Percentiles rank a stretch among this genome's conserved stretches.
phyloP scores from a whole-genome alignment of 768 basidiomycete genomes.

The Psilocybe cubensis region DNA sequence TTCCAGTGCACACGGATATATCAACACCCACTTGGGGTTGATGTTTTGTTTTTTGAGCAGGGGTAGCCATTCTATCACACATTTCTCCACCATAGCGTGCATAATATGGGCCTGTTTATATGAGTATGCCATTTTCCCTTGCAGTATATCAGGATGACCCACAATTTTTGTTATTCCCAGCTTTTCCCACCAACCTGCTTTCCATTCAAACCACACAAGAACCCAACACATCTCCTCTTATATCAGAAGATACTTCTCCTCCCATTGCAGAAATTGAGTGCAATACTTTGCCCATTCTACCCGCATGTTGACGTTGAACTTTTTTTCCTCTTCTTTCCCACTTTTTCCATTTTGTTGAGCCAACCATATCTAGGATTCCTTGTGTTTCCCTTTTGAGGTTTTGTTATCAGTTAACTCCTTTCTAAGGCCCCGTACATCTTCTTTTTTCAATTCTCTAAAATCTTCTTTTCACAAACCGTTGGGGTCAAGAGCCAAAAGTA shows the following conservation, averaged over 20 bases:
- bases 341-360: neutral
- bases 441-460: constrained; percentile 9
- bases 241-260: neutral
- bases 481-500: constrained; percentile 16
- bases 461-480: constrained; percentile 13
- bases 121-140: neutral
- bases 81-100: neutral
- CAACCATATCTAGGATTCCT: constrained; percentile 29
- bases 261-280: neutral
- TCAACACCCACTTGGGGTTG: neutral
- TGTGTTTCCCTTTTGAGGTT: neutral
- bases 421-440: constrained; percentile 20
- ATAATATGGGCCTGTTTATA: neutral
- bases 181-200: neutral
- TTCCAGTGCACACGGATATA: neutral
- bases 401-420: constrained; percentile 10
- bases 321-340: neutral
- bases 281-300: constrained; percentile 13
- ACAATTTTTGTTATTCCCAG: neutral
- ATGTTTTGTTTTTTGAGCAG: neutral
- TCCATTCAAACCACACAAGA: neutral
- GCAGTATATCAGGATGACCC: neutral
- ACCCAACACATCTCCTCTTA: neutral
- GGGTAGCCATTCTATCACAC: neutral
- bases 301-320: constrained; percentile 12